Conservation (phyloP, 345 rosid species). For the Capsella bursapastoris region DNA sequence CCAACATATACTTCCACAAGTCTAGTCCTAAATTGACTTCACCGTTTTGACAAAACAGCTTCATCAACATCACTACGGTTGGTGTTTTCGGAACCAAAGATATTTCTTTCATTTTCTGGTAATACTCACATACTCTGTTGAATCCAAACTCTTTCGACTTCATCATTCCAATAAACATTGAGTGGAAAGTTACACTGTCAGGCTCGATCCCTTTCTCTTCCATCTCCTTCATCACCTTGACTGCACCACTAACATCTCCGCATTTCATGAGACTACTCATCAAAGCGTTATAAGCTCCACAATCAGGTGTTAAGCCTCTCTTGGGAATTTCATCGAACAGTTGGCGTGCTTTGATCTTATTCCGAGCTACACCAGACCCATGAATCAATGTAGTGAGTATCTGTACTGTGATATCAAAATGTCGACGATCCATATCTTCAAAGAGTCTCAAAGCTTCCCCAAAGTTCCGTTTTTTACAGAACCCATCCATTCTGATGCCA, state of each 20-base stretch:
- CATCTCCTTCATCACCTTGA: constrained; percentile 76
- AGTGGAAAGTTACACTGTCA: constrained; percentile 71
- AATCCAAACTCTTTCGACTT: constrained; percentile 55
- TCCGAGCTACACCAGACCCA: constrained; percentile 74
- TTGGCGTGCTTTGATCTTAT: constrained; percentile 62
- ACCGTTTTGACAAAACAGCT: constrained; percentile 63
- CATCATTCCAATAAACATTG: constrained; percentile 72
- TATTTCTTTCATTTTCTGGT: constrained; percentile 56
- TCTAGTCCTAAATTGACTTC: constrained; percentile 61
- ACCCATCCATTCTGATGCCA: constrained; percentile 75
- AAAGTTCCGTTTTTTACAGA: constrained; percentile 75
- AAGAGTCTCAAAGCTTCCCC: constrained; percentile 75
- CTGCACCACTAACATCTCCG: constrained; percentile 59
- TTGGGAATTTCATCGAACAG: constrained; percentile 64
- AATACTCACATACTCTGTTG: constrained; percentile 58
- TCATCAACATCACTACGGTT: constrained; percentile 86
- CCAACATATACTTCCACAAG: constrained; percentile 67
- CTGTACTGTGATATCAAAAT: constrained; percentile 54
- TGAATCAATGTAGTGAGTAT: constrained; percentile 83
- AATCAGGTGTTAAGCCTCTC: constrained; percentile 61
- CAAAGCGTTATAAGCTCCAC: constrained; percentile 81
- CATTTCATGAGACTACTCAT: constrained; percentile 60
- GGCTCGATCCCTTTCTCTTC: constrained; percentile 56
- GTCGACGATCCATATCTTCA: constrained; percentile 67
- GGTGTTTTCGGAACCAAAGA: constrained; percentile 68